Conservation (phyloP, 352 stramenopile genomes). For the Phytophthora nicotianae region DNA sequence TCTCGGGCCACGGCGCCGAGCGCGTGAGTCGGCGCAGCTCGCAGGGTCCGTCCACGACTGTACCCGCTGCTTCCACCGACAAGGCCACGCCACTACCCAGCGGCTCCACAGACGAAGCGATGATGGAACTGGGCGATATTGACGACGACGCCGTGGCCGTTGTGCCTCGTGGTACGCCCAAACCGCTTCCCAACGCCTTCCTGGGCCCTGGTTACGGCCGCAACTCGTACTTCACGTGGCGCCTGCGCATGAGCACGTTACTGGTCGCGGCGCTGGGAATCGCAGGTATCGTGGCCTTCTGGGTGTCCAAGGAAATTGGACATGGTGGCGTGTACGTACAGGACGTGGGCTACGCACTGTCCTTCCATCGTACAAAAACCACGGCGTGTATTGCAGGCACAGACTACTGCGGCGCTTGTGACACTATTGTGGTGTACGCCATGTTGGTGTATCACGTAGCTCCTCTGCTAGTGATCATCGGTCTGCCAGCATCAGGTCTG, state of each 20-base stretch:
- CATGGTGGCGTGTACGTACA: conserved; percentile 58
- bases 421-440: conserved; percentile 66
- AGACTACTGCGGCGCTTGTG: conserved; percentile 59
- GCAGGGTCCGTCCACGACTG: conserved; percentile 11
- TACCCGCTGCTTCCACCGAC: conserved; percentile 14
- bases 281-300: conserved; percentile 56
- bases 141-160: conserved; percentile 20
- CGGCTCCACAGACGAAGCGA: conserved; percentile 24
- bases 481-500: conserved; percentile 62
- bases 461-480: conserved; percentile 64
- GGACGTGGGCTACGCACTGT: conserved; percentile 42
- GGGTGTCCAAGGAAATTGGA: conserved; percentile 35
- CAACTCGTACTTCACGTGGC: conserved; percentile 86
- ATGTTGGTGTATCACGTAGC: conserved; percentile 73
- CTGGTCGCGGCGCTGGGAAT: conserved; percentile 47
- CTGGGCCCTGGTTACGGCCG: conserved; percentile 54
- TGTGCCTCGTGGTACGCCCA: conserved; percentile 38
- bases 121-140: conserved; percentile 26
- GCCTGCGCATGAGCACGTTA: conserved; percentile 55
- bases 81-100: conserved; percentile 34
- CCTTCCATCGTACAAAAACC: conserved; percentile 48
- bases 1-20: conserved; percentile 32
- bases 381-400: conserved; percentile 27
- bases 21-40: conserved; percentile 30
- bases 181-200: conserved; percentile 47